Conservation (phyloP, 2,329 filamentous ascomycete genomes). For the Fusarium armeniacum region DNA sequence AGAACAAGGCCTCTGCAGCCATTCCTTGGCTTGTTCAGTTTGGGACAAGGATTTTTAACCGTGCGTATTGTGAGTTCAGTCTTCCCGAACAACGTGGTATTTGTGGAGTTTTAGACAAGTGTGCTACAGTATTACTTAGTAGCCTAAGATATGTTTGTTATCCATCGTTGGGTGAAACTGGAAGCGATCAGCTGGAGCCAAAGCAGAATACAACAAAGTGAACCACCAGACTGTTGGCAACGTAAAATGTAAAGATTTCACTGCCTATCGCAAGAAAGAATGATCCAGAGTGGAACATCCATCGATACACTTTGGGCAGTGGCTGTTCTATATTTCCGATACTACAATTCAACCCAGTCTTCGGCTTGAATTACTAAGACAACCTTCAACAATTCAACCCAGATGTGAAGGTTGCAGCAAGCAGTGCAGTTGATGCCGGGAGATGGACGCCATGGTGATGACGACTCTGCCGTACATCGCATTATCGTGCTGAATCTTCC, state of each 20-base stretch:
- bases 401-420: conserved; percentile 22
- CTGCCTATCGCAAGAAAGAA: neutral
- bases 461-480: conserved; percentile 23
- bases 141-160: neutral
- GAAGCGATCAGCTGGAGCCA: neutral
- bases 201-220: neutral
- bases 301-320: neutral
- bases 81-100: conserved; percentile 38
- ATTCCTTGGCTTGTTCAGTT: conserved; percentile 11
- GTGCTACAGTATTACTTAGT: conserved; percentile 1
- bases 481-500: conserved; percentile 11
- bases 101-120: conserved; percentile 2
- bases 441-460: conserved; percentile 31
- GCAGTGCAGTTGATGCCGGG: conserved; percentile 22
- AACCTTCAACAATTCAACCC: neutral
- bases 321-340: neutral
- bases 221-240: neutral
- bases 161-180: neutral
- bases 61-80: conserved; percentile 24
- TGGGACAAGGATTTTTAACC: conserved; percentile 18
- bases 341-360: neutral
- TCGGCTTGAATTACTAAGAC: no score
- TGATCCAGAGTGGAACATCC: conserved; percentile 4
- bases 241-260: neutral
- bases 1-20: conserved; percentile 5